Conservation (phyloP, 345 rosid species). For the Pistacia vera region DNA sequence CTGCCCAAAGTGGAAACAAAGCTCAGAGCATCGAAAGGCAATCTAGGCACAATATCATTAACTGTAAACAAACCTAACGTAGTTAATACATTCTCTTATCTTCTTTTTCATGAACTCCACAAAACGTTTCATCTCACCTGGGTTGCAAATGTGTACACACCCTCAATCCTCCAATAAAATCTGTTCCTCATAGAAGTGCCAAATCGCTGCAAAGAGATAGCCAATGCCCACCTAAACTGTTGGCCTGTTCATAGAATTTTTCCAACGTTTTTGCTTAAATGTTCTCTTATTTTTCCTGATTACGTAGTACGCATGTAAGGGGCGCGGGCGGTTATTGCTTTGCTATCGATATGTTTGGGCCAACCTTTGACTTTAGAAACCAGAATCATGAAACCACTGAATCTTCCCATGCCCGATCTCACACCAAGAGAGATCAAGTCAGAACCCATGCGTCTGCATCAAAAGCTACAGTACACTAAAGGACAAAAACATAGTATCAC, state of each 20-base stretch:
- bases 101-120: conserved; percentile 53
- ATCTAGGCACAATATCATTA: conserved; percentile 68
- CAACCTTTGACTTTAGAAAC: conserved; percentile 60
- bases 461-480: conserved; percentile 75
- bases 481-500: conserved; percentile 51
- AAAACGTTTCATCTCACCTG: conserved; percentile 59
- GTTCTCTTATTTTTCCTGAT: conserved; percentile 50
- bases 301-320: conserved; percentile 57
- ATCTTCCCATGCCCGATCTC: conserved; percentile 65
- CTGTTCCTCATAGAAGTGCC: conserved; percentile 49
- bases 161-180: conserved; percentile 53
- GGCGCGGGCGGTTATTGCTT: conserved; percentile 10
- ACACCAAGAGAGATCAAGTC: conserved; percentile 77
- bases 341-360: conserved; percentile 40
- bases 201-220: conserved; percentile 59
- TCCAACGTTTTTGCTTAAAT: conserved; percentile 27
- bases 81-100: conserved; percentile 34
- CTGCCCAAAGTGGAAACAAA: conserved; percentile 81
- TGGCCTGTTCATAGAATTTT: conserved; percentile 61
- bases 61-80: conserved; percentile 68
- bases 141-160: conserved; percentile 75
- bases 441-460: conserved; percentile 68
- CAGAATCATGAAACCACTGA: conserved; percentile 85
- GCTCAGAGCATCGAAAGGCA: conserved; percentile 62
- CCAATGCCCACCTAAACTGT: conserved; percentile 82